Evolutionary conservation across 768 basidiomycete species (phyloP).

Genomic region (Lactarius deliciosus): DNA sequence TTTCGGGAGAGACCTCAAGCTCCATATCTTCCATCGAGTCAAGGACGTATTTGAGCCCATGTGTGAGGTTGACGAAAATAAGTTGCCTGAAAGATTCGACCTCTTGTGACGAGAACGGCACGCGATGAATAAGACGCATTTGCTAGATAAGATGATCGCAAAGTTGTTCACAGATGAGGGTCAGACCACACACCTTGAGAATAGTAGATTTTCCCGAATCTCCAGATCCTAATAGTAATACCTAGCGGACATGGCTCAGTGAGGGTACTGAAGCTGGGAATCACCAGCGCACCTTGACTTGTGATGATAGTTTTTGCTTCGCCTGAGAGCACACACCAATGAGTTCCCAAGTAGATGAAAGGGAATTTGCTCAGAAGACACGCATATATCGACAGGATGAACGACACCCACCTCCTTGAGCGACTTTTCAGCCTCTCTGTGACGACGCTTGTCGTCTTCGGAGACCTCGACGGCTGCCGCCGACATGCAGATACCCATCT

Average conservation of each 20-base stretch:
- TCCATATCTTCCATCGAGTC: slow-evolving; percentile 91
- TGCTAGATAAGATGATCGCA: slow-evolving; percentile 52
- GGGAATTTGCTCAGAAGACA: slow-evolving; percentile 2
- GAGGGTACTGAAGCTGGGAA: not conserved
- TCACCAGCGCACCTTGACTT: slow-evolving; percentile 64
- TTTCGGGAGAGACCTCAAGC: slow-evolving; percentile 65
- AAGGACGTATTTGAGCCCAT: slow-evolving; percentile 78
- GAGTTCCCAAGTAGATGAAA: not conserved
- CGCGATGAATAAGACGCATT: slow-evolving; percentile 93
- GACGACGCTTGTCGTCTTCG: slow-evolving; percentile 65
- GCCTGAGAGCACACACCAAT: slow-evolving; percentile 18
- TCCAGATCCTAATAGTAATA: slow-evolving; percentile 88
- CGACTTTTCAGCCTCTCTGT: slow-evolving; percentile 73
- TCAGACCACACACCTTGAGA: slow-evolving; percentile 57
- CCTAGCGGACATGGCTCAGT: slow-evolving; percentile 43
- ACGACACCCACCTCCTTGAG: slow-evolving; percentile 62
- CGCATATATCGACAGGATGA: slow-evolving; percentile 4
- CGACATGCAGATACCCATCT: slow-evolving; percentile 29
- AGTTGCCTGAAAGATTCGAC: slow-evolving; percentile 89
- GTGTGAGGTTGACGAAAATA: slow-evolving; percentile 88
- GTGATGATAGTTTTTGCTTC: slow-evolving; percentile 51
- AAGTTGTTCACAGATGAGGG: not conserved
- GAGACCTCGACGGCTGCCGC: slow-evolving; percentile 71
- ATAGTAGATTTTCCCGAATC: slow-evolving; percentile 94
- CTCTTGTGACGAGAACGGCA: slow-evolving; percentile 80